Evolutionary conservation across 2,329 filamentous ascomycete genomes (phyloP), one percentile per base, ranked within the genome.

Genomic region (Penicillium paneum): DNA sequence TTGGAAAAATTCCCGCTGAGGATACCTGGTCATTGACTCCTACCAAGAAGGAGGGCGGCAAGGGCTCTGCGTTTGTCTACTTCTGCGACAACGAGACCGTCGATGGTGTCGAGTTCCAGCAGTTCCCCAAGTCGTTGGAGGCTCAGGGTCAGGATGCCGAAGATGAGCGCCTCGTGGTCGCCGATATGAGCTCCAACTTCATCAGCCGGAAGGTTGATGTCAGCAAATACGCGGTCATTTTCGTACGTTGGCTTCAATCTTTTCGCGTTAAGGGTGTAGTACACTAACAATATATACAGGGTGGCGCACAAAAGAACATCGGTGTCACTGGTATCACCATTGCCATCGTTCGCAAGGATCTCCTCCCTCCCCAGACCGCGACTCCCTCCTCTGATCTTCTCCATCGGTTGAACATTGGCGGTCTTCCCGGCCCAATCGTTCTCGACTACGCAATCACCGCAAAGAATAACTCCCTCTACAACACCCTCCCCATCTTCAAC

Each of bases 151-250:
- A 74, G 7, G 73, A 79, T 1, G 82, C 85, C 46, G 85, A 85
- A 8, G 81, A 86, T 47, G 83, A 85, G 31, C 85, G 86, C 1
- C 83, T 96, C 55, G 88, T 97, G 6, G 87, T 96, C 5, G 91
- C 90, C 19, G 93, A 97, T 73, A 96, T 97, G 89, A 89, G 84
- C 43, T 96, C 90, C 55, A 97, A 97, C 74, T 96, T 97, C 69
- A 84, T 97, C 48, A 91, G 90, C 43, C 81, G 91, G 40, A 82
- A 81, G 58, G 82, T 97, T 24, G 87, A 92, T 32, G 82, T 95
- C 44, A 80, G 79, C 63, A 92, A 94, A 69, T 96, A 88, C 74
- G 88, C 87, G 1, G 79, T 88, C 62, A 88, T 97, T 69, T 97
- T 97, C 77, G 95, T 91, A 68, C 59, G 76, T 61, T 60, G 45